phyloP scores from a whole-genome alignment of 2,329 filamentous ascomycete genomes.

The Rutstroemia sp. region DNA sequence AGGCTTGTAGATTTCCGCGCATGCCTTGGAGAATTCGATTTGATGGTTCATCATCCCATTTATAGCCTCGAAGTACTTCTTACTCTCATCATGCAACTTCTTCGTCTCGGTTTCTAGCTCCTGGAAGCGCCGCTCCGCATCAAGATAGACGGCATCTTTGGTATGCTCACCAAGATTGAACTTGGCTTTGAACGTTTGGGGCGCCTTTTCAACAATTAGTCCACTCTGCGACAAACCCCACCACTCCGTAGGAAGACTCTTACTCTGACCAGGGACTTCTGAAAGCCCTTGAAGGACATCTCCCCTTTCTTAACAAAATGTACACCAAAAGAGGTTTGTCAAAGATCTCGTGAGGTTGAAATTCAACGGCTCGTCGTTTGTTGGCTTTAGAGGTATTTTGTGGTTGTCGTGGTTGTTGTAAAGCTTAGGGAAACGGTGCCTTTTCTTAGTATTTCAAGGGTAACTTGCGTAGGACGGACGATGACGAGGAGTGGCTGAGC shows the following conservation, averaged over 20 bases:
- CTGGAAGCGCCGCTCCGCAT: constrained; percentile 87
- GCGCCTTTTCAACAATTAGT: constrained; percentile 47
- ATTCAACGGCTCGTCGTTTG: neutral
- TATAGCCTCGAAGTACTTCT: constrained; percentile 96
- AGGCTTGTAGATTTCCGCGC: constrained; percentile 95
- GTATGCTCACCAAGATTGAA: constrained; percentile 96
- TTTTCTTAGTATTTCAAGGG: constrained; percentile 7
- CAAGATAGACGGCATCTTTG: constrained; percentile 89
- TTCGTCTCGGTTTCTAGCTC: constrained; percentile 96
- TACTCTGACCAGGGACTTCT: constrained; percentile 83
- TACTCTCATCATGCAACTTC: constrained; percentile 91
- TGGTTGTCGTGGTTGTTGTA: neutral
- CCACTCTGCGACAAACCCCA: constrained; percentile 19
- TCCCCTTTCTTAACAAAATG: constrained; percentile 8
- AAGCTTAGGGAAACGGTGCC: neutral
- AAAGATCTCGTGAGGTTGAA: neutral
- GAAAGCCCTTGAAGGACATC: constrained; percentile 97
- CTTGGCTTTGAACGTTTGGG: constrained; percentile 81
- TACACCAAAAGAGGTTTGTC: neutral
- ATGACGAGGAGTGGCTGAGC: constrained; percentile 27
- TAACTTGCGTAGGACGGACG: constrained; percentile 9
- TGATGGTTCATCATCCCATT: constrained; percentile 97
- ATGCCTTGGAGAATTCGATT: constrained; percentile 95
- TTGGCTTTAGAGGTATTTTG: neutral
- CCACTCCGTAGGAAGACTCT: constrained; percentile 13